phyloP scores from a whole-genome alignment of 441 rosid species.

The Adansonia gregorii region DNA sequence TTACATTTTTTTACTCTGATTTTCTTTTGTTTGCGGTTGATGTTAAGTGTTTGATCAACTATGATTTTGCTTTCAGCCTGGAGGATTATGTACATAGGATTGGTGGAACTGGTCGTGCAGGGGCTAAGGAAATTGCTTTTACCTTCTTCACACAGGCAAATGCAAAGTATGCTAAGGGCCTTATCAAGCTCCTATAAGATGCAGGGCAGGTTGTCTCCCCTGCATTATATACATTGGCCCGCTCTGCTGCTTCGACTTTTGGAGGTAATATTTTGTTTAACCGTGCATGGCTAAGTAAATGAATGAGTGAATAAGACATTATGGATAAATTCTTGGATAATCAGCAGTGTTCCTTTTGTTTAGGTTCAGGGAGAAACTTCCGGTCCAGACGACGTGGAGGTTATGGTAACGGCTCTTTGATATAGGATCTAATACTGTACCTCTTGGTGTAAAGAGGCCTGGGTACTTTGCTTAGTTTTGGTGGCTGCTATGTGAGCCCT shows the following conservation, averaged over 20 bases:
- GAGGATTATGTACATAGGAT: slow-evolving; percentile 98
- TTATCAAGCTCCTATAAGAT: slow-evolving; percentile 83
- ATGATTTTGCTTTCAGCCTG: slow-evolving; percentile 87
- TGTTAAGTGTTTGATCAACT: slow-evolving; percentile 97
- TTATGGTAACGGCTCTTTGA: slow-evolving; percentile 56
- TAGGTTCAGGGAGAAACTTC: too few species aligned
- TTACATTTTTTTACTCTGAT: not conserved
- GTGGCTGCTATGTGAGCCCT: too few species aligned
- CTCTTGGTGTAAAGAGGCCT: slow-evolving; percentile 67
- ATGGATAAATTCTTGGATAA: not conserved
- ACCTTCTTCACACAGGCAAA: slow-evolving; percentile 86
- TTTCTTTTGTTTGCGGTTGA: slow-evolving; percentile 51
- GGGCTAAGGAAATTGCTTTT: slow-evolving; percentile 90
- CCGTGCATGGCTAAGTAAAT: not conserved
- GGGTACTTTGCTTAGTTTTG: not conserved
- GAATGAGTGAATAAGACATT: not conserved
- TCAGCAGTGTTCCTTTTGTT: not conserved
- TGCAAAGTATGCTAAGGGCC: slow-evolving; percentile 81
- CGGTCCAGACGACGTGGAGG: slow-evolving; percentile 83
- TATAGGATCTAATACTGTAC: slow-evolving; percentile 72
- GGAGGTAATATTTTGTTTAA: slow-evolving; percentile 50
- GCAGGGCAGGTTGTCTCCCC: slow-evolving; percentile 85
- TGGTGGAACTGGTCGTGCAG: slow-evolving; percentile 98
- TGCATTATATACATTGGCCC: slow-evolving; percentile 62
- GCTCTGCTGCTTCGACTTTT: slow-evolving; percentile 47